Conservation (phyloP, 768 basidiomycete genomes). For the Vararia minispora region DNA sequence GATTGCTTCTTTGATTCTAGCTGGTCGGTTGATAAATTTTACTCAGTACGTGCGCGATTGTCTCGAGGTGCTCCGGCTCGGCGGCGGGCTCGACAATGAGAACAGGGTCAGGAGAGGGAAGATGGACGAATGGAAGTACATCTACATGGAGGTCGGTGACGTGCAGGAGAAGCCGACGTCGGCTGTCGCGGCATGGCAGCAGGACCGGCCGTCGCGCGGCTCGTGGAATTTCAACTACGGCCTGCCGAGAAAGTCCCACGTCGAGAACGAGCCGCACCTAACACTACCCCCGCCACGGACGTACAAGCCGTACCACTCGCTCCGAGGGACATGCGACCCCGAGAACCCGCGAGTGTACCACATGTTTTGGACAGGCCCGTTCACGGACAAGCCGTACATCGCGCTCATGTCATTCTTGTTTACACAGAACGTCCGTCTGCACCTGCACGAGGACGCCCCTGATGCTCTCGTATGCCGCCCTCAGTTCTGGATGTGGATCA, state of each 20-base stretch:
- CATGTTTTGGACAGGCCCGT: slow-evolving; percentile 99
- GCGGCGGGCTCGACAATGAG: slow-evolving; percentile 79
- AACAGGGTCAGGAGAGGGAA: slow-evolving; percentile 64
- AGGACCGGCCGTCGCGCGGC: slow-evolving; percentile 17
- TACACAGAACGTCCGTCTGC: slow-evolving; percentile 87
- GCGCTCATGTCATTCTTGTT: slow-evolving; percentile 90
- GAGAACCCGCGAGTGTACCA: slow-evolving; percentile 87
- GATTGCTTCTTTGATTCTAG: not conserved
- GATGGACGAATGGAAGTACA: slow-evolving; percentile 79
- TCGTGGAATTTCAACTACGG: slow-evolving; percentile 29
- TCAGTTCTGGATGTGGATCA: slow-evolving; percentile 97
- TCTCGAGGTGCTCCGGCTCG: slow-evolving; percentile 86
- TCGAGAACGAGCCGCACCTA: slow-evolving; percentile 50
- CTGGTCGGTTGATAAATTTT: slow-evolving; percentile 4
- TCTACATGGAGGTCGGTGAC: slow-evolving; percentile 58
- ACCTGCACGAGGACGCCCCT: slow-evolving; percentile 40
- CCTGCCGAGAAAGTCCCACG: slow-evolving; percentile 45
- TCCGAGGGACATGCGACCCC: slow-evolving; percentile 62
- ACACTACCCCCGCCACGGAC: slow-evolving; percentile 36
- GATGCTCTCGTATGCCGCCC: slow-evolving; percentile 64
- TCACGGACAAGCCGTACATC: slow-evolving; percentile 97
- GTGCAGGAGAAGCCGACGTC: slow-evolving; percentile 28
- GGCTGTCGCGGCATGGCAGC: slow-evolving; percentile 18
- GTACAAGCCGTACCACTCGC: slow-evolving; percentile 47
- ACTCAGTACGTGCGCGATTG: slow-evolving; percentile 93